A percentile compares a stretch with the other conserved stretches of the same genome.
These are phyloP conservation scores for Cladophialophora exuberans DNA, from an alignment of 2,329 filamentous ascomycete genomes.

Conservation along the genomic window DNA sequence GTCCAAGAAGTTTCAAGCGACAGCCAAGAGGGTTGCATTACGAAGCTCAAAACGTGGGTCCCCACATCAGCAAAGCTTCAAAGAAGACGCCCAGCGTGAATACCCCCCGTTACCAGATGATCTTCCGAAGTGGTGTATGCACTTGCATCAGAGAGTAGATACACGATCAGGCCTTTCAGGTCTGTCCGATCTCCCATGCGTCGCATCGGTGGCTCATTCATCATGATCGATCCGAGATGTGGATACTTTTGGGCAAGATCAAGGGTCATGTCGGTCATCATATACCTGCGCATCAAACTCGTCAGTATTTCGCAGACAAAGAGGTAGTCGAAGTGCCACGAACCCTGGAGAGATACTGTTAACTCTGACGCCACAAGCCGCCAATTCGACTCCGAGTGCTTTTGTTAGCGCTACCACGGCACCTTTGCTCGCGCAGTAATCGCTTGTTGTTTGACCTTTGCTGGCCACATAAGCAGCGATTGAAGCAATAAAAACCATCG, in stretches of 20 bases:
- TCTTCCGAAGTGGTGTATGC: constrained; percentile 46
- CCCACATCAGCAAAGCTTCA: too few species aligned
- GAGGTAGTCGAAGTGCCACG: neutral
- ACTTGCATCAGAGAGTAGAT: constrained; percentile 45
- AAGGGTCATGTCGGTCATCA: constrained; percentile 33
- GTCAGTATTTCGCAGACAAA: neutral
- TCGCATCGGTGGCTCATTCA: constrained; percentile 45
- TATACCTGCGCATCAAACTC: neutral
- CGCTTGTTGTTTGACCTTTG: constrained; percentile 38
- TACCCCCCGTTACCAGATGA: constrained; percentile 39
- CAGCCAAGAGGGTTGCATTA: too few species aligned
- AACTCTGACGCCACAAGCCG: constrained; percentile 36
- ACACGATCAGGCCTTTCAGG: constrained; percentile 46
- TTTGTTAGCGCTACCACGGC: constrained; percentile 76
- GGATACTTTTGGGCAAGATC: constrained; percentile 25
- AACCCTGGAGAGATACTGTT: constrained; percentile 37
- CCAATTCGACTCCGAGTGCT: constrained; percentile 59
- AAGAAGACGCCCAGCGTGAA: constrained; percentile 24
- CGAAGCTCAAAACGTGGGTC: too few species aligned
- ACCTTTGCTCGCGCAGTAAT: constrained; percentile 73
- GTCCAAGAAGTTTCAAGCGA: too few species aligned
- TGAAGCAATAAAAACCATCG: constrained; percentile 42
- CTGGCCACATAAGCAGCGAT: constrained; percentile 40
- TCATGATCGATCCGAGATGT: constrained; percentile 41
- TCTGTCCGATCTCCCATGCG: constrained; percentile 44